A percentile compares a stretch with the other conserved stretches of the same genome.
Evolutionary conservation across 2,329 filamentous ascomycete genomes (phyloP).

Genomic region (Coniochaeta hoffmannii): DNA sequence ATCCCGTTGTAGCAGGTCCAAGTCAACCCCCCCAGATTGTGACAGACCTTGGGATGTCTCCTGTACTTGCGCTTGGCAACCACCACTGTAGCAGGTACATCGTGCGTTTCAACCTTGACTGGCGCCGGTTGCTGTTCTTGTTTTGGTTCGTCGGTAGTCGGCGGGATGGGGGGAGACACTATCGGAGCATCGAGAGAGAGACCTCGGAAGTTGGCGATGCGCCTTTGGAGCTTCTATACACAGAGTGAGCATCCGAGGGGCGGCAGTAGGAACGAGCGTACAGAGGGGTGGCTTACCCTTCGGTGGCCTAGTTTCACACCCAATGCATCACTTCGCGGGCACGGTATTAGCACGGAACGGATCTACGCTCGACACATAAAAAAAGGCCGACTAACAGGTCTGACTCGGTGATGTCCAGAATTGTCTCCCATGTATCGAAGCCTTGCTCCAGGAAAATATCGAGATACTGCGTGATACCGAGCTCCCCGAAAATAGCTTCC

Average conservation of each 20-base stretch:
- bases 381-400: slow-evolving; percentile 53
- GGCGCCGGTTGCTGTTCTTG: slow-evolving; percentile 40
- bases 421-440: slow-evolving; percentile 79
- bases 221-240: slow-evolving; percentile 68
- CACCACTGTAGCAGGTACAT: slow-evolving; percentile 30
- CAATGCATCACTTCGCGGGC: slow-evolving; percentile 52
- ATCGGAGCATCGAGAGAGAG: slow-evolving; percentile 47
- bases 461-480: slow-evolving; percentile 74
- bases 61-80: slow-evolving; percentile 67
- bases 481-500: slow-evolving; percentile 59
- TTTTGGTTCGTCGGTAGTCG: slow-evolving; percentile 46
- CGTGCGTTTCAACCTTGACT: slow-evolving; percentile 31
- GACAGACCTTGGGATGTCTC: slow-evolving; percentile 62
- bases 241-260: slow-evolving; percentile 6
- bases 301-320: slow-evolving; percentile 76
- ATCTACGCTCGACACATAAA: slow-evolving; percentile 8
- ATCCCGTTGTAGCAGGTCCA: too few relatives aligned
- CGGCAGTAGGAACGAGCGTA: background rate
- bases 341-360: slow-evolving; percentile 8
- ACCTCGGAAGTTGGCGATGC: slow-evolving; percentile 68
- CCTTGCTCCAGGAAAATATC: slow-evolving; percentile 67
- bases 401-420: slow-evolving; percentile 76
- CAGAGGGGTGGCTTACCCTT: slow-evolving; percentile 46
- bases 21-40: background rate
- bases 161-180: slow-evolving; percentile 35